These are phyloP conservation scores for Athelia psychrophila DNA, from an alignment of 1,284 basidiomycete species.

Conservation along the genomic window DNA sequence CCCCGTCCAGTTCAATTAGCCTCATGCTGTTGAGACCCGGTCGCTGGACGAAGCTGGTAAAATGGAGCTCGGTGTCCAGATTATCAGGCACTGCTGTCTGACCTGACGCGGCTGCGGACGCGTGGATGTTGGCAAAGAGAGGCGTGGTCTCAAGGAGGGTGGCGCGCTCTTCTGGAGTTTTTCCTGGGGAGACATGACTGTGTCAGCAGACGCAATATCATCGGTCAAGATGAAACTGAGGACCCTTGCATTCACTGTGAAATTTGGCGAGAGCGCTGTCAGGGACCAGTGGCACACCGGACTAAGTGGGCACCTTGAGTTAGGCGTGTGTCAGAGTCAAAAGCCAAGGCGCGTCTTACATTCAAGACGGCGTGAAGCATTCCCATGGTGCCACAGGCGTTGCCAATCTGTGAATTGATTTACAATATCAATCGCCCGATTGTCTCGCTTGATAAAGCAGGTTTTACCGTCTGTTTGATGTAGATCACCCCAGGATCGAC, in stretches of 20 bases:
- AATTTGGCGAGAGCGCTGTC: constrained; percentile 61
- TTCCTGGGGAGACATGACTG: constrained; percentile 37
- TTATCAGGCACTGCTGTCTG: constrained; percentile 57
- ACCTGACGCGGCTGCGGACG: constrained; percentile 62
- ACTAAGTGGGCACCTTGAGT: constrained; percentile 37
- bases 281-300: constrained; percentile 51
- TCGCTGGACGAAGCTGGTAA: constrained; percentile 80
- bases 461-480: constrained; percentile 70
- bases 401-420: constrained; percentile 57
- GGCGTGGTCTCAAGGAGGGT: constrained; percentile 71
- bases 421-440: constrained; percentile 6
- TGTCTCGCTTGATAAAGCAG: not conserved
- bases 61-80: constrained; percentile 76
- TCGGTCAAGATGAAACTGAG: too few species aligned
- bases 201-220: too few species aligned
- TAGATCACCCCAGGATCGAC: constrained; percentile 66
- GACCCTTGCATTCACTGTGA: constrained; percentile 61
- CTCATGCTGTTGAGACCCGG: constrained; percentile 41
- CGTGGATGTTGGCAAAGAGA: constrained; percentile 77
- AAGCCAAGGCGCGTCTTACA: constrained; percentile 42
- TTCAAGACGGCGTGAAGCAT: constrained; percentile 82
- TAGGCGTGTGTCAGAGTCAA: too few species aligned
- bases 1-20: constrained; percentile 82
- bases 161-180: constrained; percentile 70
- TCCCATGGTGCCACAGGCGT: constrained; percentile 90